Base-by-base conservation (phyloP, 2,329 filamentous ascomycete genomes). In the Dissoconium aciculare region DNA sequence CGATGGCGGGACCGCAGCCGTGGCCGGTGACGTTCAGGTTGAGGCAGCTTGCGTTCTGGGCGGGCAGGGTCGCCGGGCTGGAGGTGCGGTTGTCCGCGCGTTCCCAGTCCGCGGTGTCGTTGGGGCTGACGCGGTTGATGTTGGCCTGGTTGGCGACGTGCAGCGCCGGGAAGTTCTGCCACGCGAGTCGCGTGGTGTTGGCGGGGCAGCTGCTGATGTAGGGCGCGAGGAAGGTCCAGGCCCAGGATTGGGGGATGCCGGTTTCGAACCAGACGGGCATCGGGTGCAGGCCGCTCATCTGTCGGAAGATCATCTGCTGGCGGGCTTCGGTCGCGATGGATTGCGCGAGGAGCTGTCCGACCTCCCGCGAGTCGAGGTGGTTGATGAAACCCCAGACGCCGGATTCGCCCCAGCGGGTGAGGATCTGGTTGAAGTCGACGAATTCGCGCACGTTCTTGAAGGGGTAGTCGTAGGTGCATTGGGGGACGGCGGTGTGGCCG, bases 381-480 rank as follows among this genome's bases (percentile, higher is more conserved):
- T 73, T 67, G 39, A 85, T 61, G 59, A 87, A 89, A 0, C 81
- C 80, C 58, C 80, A 84, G 1, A 85, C 79, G 27, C 80, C 78
- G 8, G 75, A 69, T 53, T 89, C 81, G 28, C 80, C 80, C 55
- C 69, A 83, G 17, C 79, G 74, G 1, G 82, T 89, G n/a, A 89
- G 58, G 56, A 84, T 84, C 57, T 87, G 79, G 54, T 71, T 75
- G 58, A 89, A 89, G 59, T 89, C 81, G 45, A 89, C 63, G 49
- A 72, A 87, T 54, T 89, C 80, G 32, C 65, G 69, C 0, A 87
- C 73, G 17, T 71, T 84, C 33, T 60, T 69, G 49, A 72, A 80
- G 1, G 81, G 81, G 50, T 89, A 89, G 58, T 83, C 73, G 62
- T 91, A 91, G 0, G 67, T 74, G 60, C 81, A 89, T 51, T 83